These are phyloP conservation scores for Sporobolomyces roseus DNA, from an alignment of 768 basidiomycete species.

Conservation along the genomic window DNA sequence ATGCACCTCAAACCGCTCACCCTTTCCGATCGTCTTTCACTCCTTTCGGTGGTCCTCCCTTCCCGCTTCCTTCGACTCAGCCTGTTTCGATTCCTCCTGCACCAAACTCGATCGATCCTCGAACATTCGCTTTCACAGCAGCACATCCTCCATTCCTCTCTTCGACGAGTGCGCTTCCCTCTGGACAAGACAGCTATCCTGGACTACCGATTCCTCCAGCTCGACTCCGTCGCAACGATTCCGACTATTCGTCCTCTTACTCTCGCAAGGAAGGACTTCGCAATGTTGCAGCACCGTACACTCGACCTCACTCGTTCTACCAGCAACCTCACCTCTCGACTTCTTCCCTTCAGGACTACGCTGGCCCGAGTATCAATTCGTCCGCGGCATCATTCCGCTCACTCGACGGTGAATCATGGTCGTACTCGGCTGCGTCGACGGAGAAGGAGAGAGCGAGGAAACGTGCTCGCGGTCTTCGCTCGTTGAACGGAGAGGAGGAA, in stretches of 20 bases:
- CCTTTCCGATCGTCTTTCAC: constrained; percentile 1
- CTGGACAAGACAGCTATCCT: too few relatives aligned
- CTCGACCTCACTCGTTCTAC: neutral
- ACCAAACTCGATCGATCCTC: neutral
- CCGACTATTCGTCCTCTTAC: neutral
- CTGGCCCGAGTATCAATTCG: neutral
- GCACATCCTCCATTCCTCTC: neutral
- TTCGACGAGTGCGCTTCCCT: neutral
- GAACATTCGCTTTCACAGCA: neutral
- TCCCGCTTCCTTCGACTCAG: neutral
- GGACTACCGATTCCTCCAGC: neutral
- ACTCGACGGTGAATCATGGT: neutral
- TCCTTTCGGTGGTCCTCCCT: neutral
- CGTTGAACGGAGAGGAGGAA: constrained; percentile 19
- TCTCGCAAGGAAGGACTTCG: neutral
- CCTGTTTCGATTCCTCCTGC: neutral
- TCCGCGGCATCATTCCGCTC: neutral
- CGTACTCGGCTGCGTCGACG: neutral
- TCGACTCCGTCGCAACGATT: neutral
- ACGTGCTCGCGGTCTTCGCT: neutral
- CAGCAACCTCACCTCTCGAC: constrained; percentile 7
- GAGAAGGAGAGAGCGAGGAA: neutral
- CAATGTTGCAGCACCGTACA: constrained; percentile 1
- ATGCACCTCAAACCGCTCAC: constrained; percentile 4
- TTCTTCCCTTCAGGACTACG: constrained; percentile 4